Base-by-base conservation (phyloP, 2,329 filamentous ascomycete genomes). In the Hymenoscyphus occultus region DNA sequence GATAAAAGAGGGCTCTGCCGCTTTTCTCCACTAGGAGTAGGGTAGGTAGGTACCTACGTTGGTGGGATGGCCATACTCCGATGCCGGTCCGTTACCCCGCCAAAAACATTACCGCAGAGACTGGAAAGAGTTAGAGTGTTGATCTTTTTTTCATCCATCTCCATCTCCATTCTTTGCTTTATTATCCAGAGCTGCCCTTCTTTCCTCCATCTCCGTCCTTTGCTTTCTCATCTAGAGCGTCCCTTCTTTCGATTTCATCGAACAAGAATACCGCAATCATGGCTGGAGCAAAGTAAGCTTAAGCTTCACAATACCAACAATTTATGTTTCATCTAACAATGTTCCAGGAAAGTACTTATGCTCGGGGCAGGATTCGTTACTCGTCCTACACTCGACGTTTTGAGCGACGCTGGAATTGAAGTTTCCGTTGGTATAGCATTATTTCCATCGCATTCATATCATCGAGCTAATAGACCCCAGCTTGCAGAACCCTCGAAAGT, bases 401-500 rank as follows among this genome's bases (percentile, higher is more conserved):
- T 87, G 62, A 80, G 80, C 75, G 81, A 86, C 74, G 79, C 81
- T 64, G 83, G 83, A 67, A 80, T 87, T 73, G 76, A 80, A 48
- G 83, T 87, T 70, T 84, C 83, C 65, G 83, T 87, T 73, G 82
- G 82, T 83, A 77, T 65, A 78, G 2, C 3, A 64, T n/a, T 10
- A 22, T 19, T 39, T 57, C n/a, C 42, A 16, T 42, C 31, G 19
- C 3, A 45, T 1, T 28, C n/a, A 9, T 7, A 31, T 12, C 9
- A 22, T 5, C 14, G 56, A 3, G 14, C 35, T 40, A 57, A 40
- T 13, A 28, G 10, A 5, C 31, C 10, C 28, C 40, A 92, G 91
- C 93, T 73, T 96, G 92, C 84, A 84, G 93, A 77, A 94, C 90
- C 56, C 84, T 96, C 64, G 86, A 89, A 73, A 86, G 82, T 62